A percentile compares a stretch with the other conserved stretches of the same genome.
phyloP scores from a whole-genome alignment of 164 flowering plant species.

The Vitis riparia region DNA sequence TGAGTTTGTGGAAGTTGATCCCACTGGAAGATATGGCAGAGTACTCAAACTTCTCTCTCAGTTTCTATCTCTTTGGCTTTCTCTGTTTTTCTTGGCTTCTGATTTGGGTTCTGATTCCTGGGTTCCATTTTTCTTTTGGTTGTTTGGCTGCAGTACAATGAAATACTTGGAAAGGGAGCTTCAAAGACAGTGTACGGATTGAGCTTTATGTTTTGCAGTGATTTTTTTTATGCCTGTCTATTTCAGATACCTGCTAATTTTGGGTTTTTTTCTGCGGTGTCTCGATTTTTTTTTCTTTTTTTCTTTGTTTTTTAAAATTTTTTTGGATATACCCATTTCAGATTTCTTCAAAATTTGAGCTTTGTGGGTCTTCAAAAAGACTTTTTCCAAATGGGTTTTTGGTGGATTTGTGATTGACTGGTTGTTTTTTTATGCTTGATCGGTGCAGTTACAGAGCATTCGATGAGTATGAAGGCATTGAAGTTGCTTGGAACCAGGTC shows the following conservation, averaged over 20 bases:
- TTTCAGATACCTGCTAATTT: no score
- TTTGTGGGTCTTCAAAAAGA: not conserved
- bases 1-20: conserved; percentile 66
- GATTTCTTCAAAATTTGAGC: conserved; percentile 3
- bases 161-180: conserved; percentile 64
- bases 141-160: conserved; percentile 50
- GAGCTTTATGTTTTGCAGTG: no score
- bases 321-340: conserved; percentile 8
- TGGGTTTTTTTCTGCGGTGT: no score
- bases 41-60: conserved; percentile 18
- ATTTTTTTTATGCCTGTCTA: no score
- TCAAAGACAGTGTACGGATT: conserved; percentile 60
- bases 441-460: conserved; percentile 57
- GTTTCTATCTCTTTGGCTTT: conserved; percentile 13
- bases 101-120: conserved; percentile 2
- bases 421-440: conserved; percentile 1
- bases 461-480: conserved; percentile 67
- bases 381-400: conserved; percentile 3
- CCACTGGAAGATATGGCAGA: conserved; percentile 71
- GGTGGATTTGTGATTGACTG: conserved; percentile 5
- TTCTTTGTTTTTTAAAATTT: not conserved
- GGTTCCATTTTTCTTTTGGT: conserved; percentile 2
- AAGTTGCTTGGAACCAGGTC: conserved; percentile 74
- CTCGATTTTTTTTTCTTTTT: not conserved
- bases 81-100: not conserved